Conservation (phyloP, 768 basidiomycete species). For the Filobasidium floriforme region DNA sequence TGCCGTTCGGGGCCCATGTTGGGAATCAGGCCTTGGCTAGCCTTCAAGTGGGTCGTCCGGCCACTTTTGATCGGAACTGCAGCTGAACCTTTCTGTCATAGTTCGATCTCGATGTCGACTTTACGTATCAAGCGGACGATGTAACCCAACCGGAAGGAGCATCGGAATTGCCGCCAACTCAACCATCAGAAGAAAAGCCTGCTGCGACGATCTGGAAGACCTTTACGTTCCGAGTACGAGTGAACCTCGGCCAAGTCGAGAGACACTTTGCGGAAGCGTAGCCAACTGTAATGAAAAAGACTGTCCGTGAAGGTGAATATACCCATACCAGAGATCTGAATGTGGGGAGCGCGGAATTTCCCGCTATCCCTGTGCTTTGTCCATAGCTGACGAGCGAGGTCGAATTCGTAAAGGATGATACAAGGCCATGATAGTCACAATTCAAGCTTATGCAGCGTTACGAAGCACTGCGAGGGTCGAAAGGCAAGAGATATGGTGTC, state of each 20-base stretch:
- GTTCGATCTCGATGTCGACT: conserved; percentile 6
- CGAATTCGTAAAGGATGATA: background rate
- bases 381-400: background rate
- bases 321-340: too few relatives aligned
- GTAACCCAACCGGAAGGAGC: background rate
- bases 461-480: conserved; percentile 11
- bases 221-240: conserved; percentile 39
- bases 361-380: background rate
- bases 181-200: background rate
- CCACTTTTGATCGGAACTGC: background rate
- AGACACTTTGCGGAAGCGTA: background rate
- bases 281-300: too few relatives aligned
- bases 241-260: conserved; percentile 28
- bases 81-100: background rate
- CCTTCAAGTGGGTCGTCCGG: background rate
- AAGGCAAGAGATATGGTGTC: background rate
- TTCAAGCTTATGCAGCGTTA: conserved; percentile 15
- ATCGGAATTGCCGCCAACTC: background rate
- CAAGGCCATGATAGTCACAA: background rate
- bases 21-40: conserved; percentile 56
- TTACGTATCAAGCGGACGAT: conserved; percentile 1
- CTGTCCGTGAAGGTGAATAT: too few relatives aligned
- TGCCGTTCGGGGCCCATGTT: conserved; percentile 81
- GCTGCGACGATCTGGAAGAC: conserved; percentile 36
- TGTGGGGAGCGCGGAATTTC: too few relatives aligned